A percentile compares a stretch with the other conserved stretches of the same genome.
phyloP scores from a whole-genome alignment of 257 asterid species.

The Primulina tabacum region DNA sequence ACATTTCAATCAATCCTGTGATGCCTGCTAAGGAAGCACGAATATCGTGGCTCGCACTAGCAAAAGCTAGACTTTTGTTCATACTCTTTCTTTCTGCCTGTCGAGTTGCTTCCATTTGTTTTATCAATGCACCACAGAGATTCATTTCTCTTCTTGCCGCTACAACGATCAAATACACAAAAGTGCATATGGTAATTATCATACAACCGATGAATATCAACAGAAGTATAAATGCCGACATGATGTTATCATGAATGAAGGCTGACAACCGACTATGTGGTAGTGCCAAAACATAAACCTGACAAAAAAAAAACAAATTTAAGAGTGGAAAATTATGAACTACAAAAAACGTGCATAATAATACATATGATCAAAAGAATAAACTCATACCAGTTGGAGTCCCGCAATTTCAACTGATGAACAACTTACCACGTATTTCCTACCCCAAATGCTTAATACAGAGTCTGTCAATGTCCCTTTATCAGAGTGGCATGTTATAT shows the following conservation, averaged over 20 bases:
- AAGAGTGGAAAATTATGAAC: background rate
- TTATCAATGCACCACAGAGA: conserved; percentile 46
- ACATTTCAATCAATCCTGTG: conserved; percentile 45
- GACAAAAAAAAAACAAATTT: conserved; percentile 11
- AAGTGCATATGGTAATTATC: conserved; percentile 25
- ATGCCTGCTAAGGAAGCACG: conserved; percentile 67
- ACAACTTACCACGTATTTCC: conserved; percentile 35
- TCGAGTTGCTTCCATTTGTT: conserved; percentile 71
- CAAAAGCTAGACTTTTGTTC: conserved; percentile 66
- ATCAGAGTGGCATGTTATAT: conserved; percentile 30
- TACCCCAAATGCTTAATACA: conserved; percentile 29
- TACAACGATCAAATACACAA: conserved; percentile 27
- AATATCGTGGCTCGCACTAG: conserved; percentile 77
- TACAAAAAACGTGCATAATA: background rate
- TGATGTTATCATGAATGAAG: conserved; percentile 26
- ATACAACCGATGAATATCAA: conserved; percentile 29
- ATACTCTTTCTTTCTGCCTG: conserved; percentile 68
- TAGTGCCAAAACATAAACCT: conserved; percentile 45
- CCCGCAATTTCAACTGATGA: conserved; percentile 42
- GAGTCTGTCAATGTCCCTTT: conserved; percentile 6
- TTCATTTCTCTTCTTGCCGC: conserved; percentile 53
- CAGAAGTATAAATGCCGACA: conserved; percentile 29
- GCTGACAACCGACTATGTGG: conserved; percentile 25
- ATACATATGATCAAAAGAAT: background rate
- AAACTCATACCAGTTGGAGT: conserved; percentile 39